A percentile compares a stretch with the other conserved stretches of the same genome.
Conservation (phyloP, 495 filamentous ascomycete genomes). For the Viridothelium virens region DNA sequence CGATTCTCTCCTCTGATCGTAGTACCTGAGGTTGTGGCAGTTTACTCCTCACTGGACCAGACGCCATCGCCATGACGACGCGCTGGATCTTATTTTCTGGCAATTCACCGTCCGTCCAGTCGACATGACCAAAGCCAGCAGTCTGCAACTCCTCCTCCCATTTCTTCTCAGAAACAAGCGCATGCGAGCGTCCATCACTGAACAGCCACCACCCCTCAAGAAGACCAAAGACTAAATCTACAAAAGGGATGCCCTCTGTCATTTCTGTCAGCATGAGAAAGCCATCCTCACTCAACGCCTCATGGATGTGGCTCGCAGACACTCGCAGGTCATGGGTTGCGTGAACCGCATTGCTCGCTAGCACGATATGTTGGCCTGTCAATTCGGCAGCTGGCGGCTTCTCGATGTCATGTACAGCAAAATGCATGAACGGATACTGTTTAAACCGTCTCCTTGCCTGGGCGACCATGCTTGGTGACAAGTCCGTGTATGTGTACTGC, state of each 20-base stretch:
- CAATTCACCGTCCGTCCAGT: constrained; percentile 42
- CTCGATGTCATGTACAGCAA: constrained; percentile 42
- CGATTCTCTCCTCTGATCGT: neutral
- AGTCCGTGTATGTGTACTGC: neutral
- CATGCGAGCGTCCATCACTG: constrained; percentile 44
- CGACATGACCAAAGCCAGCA: constrained; percentile 42
- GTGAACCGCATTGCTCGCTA: constrained; percentile 46
- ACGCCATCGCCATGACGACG: constrained; percentile 43
- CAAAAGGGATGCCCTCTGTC: constrained; percentile 36
- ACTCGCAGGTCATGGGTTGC: constrained; percentile 38
- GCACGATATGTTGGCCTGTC: constrained; percentile 36
- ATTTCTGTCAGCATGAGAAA: constrained; percentile 41
- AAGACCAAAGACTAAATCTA: constrained; percentile 39
- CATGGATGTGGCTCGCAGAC: constrained; percentile 32
- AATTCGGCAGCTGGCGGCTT: constrained; percentile 26
- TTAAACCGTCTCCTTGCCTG: constrained; percentile 33
- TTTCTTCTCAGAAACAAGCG: constrained; percentile 29
- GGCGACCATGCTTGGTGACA: neutral
- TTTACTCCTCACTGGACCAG: constrained; percentile 20
- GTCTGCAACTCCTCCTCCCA: constrained; percentile 39
- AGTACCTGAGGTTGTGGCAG: neutral
- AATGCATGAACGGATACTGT: constrained; percentile 42
- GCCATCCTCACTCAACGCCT: constrained; percentile 35
- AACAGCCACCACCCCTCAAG: constrained; percentile 22
- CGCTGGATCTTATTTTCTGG: constrained; percentile 39